phyloP scores from a whole-genome alignment of 139 green algal genomes.

The Nannochloris sp. region DNA sequence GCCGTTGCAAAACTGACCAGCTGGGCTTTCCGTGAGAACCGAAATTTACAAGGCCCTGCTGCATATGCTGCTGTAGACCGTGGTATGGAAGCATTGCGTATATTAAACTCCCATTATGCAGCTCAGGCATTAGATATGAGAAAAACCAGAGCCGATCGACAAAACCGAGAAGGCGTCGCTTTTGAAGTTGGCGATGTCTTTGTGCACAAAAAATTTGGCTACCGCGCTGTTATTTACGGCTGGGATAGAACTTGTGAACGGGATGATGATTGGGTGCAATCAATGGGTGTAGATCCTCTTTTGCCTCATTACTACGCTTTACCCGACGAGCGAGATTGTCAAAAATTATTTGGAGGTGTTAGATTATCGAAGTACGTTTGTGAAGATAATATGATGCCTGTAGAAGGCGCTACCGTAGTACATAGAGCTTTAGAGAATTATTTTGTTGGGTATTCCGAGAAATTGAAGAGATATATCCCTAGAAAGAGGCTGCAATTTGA shows the following conservation, averaged over 20 bases:
- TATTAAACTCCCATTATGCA: slow-evolving; percentile 18
- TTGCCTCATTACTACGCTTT: slow-evolving; percentile 19
- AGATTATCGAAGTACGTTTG: slow-evolving; percentile 23
- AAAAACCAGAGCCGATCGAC: neutral
- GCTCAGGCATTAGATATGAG: neutral
- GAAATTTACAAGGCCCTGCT: too few relatives aligned
- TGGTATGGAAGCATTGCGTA: slow-evolving; percentile 8
- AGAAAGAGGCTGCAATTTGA: slow-evolving; percentile 15
- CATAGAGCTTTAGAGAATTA: slow-evolving; percentile 18
- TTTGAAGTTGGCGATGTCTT: slow-evolving; percentile 23
- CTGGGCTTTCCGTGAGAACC: too few relatives aligned
- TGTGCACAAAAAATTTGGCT: slow-evolving; percentile 21
- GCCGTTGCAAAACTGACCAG: too few relatives aligned
- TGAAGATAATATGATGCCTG: slow-evolving; percentile 26
- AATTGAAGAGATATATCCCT: slow-evolving; percentile 21
- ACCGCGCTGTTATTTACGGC: slow-evolving; percentile 18
- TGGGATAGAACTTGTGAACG: slow-evolving; percentile 24
- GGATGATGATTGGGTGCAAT: slow-evolving; percentile 13
- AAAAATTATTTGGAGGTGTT: slow-evolving; percentile 20
- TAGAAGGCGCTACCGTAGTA: slow-evolving; percentile 5
- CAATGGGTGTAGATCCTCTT: slow-evolving; percentile 4
- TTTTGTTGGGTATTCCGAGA: slow-evolving; percentile 13
- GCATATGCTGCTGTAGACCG: slow-evolving; percentile 7
- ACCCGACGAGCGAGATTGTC: slow-evolving; percentile 20
- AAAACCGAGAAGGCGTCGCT: slow-evolving; percentile 1